Evolutionary conservation across 2,329 filamentous ascomycete genomes (phyloP).

Genomic region (Nannizziopsis arthrosporioides): DNA sequence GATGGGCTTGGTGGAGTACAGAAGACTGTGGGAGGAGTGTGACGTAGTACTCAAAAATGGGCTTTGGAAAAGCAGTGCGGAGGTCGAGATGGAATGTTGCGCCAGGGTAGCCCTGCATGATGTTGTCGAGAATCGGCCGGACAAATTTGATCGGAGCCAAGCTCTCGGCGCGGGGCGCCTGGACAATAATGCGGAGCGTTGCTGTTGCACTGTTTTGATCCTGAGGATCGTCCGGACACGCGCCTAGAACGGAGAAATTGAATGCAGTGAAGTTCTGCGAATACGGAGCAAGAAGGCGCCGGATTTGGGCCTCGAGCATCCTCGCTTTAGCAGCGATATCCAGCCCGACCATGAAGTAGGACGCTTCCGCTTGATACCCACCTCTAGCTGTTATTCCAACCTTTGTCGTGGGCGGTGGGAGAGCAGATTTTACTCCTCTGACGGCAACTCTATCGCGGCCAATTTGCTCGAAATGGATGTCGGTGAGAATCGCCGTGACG

Average conservation of each 20-base stretch:
- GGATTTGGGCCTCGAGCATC: conserved; percentile 38
- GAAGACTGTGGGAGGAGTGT: conserved; percentile 19
- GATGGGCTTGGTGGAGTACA: conserved; percentile 22
- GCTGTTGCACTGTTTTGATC: conserved; percentile 35
- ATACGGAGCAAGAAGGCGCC: conserved; percentile 27
- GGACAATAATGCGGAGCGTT: conserved; percentile 34
- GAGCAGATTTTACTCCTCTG: conserved; percentile 33
- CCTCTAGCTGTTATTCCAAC: conserved; percentile 37
- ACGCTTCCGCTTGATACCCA: conserved; percentile 38
- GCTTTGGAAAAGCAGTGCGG: conserved; percentile 27
- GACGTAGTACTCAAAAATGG: conserved; percentile 25
- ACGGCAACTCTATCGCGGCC: conserved; percentile 40
- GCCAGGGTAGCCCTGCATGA: conserved; percentile 34
- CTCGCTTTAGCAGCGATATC: conserved; percentile 37
- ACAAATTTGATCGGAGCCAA: conserved; percentile 26
- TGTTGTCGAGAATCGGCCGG: conserved; percentile 28
- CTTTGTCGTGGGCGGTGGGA: conserved; percentile 42
- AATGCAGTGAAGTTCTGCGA: conserved; percentile 25
- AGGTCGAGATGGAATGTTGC: conserved; percentile 27
- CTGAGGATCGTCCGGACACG: conserved; percentile 23
- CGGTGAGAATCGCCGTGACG: conserved; percentile 42
- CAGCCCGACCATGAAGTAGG: conserved; percentile 36
- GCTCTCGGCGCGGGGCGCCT: conserved; percentile 34
- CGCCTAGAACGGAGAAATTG: conserved; percentile 24
- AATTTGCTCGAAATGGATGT: conserved; percentile 43